A percentile compares a stretch with the other conserved stretches of the same genome.
Evolutionary conservation across 2,329 filamentous ascomycete genomes (phyloP).

Genomic region (Geosmithia morbida): DNA sequence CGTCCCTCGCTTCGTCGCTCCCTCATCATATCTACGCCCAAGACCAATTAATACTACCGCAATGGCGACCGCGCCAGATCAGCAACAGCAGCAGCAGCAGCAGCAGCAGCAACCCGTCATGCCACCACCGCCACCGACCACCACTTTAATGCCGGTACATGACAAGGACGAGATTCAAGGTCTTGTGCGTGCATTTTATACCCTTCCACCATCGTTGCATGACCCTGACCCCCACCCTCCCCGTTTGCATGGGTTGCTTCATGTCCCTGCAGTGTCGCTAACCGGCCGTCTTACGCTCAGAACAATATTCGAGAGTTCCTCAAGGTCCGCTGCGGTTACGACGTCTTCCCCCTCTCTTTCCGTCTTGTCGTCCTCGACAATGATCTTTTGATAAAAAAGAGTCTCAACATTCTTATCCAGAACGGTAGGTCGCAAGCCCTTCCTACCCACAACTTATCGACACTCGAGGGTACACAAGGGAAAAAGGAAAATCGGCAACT

Average conservation of each 20-base stretch:
- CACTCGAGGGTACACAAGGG: not conserved
- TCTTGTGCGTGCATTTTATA: conserved; percentile 40
- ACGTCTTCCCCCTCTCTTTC: conserved; percentile 91
- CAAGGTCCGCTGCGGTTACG: conserved; percentile 91
- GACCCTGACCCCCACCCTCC: not conserved
- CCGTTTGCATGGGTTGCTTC: not conserved
- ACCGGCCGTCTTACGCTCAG: conserved; percentile 28
- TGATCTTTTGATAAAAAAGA: conserved; percentile 90
- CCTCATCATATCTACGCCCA: conserved; percentile 41
- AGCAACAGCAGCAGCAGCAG: conserved; percentile 12
- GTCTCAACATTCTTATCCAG: conserved; percentile 84
- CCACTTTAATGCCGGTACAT: conserved; percentile 25
- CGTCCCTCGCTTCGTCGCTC: conserved; percentile 40
- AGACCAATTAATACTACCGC: conserved; percentile 17
- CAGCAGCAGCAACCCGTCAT: conserved; percentile 24
- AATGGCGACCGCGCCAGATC: conserved; percentile 14
- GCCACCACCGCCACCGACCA: conserved; percentile 11
- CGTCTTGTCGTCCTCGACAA: conserved; percentile 94
- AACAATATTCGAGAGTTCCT: conserved; percentile 77
- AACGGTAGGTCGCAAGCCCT: conserved; percentile 53
- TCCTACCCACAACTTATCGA: not conserved
- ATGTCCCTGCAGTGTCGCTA: conserved; percentile 1
- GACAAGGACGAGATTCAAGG: conserved; percentile 69
- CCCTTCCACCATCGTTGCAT: not conserved
- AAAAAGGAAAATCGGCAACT: not conserved